phyloP scores from a whole-genome alignment of 768 basidiomycete genomes.

The Dentipellis sp. region DNA sequence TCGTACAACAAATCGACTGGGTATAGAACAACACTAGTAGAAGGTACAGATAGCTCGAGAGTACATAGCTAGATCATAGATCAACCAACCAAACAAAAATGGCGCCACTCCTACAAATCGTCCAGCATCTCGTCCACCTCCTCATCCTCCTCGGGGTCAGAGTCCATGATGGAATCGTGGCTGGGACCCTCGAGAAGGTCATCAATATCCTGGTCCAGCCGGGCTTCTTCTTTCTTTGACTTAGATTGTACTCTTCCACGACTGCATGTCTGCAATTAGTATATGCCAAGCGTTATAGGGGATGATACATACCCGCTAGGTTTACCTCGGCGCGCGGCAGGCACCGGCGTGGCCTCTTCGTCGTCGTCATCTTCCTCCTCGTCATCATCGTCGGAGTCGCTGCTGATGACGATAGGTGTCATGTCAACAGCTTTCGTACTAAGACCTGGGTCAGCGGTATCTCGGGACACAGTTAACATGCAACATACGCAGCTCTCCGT shows the following conservation, averaged over 20 bases:
- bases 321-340: not conserved
- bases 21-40: not conserved
- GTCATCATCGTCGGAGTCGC: constrained; percentile 26
- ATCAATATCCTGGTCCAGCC: not conserved
- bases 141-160: constrained; percentile 8
- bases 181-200: not conserved
- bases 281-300: no score
- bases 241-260: not conserved
- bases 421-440: constrained; percentile 14
- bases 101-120: not conserved
- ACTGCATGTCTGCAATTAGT: not conserved
- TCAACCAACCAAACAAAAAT: not conserved
- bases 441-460: constrained; percentile 19
- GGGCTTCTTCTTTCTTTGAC: not conserved
- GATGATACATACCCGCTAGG: not conserved
- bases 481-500: constrained; percentile 49
- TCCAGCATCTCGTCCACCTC: constrained; percentile 15
- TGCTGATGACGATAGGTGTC: constrained; percentile 15
- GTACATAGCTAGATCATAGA: not conserved
- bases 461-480: constrained; percentile 21
- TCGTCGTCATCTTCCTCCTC: constrained; percentile 13
- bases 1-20: not conserved
- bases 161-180: constrained; percentile 15
- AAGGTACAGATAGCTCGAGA: not conserved
- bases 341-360: constrained; percentile 11